Conservation (phyloP, 140 eudicot genomes). For the Oenanthe javanica region DNA sequence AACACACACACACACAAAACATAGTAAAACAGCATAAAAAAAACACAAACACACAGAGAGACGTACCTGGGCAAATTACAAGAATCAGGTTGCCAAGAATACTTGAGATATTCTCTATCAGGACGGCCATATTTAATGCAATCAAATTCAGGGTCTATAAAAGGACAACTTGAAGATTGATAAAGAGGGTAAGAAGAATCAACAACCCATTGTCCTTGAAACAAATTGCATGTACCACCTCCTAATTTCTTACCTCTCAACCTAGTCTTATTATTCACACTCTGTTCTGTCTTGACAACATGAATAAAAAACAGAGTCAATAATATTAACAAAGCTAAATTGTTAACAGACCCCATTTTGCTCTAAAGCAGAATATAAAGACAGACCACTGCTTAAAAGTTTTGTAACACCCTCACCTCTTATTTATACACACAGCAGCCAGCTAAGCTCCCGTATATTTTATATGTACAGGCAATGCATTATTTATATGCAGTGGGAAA, state of each 20-base stretch:
- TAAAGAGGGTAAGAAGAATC: constrained; percentile 65
- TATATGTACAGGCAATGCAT: not conserved
- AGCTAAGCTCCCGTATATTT: not conserved
- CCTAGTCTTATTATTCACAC: constrained; percentile 16
- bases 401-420: constrained; percentile 13
- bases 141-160: constrained; percentile 71
- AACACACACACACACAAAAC: not conserved
- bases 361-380: constrained; percentile 23
- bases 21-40: not conserved
- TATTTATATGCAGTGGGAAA: not conserved
- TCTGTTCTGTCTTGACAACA: constrained; percentile 19
- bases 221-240: constrained; percentile 53
- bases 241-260: constrained; percentile 28
- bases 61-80: constrained; percentile 70
- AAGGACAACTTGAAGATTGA: constrained; percentile 69
- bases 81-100: constrained; percentile 64
- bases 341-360: constrained; percentile 34
- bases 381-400: constrained; percentile 20
- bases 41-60: not conserved
- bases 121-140: constrained; percentile 79
- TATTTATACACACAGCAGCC: constrained; percentile 11
- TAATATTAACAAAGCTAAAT: not conserved
- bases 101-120: constrained; percentile 71
- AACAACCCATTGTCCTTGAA: constrained; percentile 67
- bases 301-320: constrained; percentile 14